These are phyloP conservation scores for Fusarium sarcochroum DNA, from an alignment of 2,329 filamentous ascomycete genomes.

Conservation along the genomic window DNA sequence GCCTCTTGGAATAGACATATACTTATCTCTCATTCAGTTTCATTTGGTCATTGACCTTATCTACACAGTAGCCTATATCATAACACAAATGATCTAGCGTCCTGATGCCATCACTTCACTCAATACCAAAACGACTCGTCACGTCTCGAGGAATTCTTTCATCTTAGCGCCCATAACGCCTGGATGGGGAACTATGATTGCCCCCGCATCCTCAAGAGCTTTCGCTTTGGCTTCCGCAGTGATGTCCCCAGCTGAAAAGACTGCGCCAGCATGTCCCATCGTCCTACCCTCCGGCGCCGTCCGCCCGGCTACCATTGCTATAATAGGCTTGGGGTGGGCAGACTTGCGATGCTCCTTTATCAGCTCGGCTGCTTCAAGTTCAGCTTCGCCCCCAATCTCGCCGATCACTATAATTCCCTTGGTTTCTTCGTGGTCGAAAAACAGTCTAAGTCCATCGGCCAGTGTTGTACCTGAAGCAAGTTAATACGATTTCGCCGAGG, in stretches of 20 bases:
- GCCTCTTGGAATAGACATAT: no score
- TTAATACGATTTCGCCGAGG: neutral
- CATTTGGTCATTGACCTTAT: no score
- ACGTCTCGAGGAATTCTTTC: constrained; percentile 50
- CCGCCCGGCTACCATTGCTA: constrained; percentile 76
- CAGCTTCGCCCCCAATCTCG: constrained; percentile 78
- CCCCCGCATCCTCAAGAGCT: constrained; percentile 55
- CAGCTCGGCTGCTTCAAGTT: constrained; percentile 79
- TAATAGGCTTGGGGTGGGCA: constrained; percentile 71
- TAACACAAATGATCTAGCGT: no score
- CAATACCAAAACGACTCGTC: neutral
- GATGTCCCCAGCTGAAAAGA: constrained; percentile 55
- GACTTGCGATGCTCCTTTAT: constrained; percentile 74
- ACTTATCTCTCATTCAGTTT: no score
- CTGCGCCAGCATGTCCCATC: constrained; percentile 82
- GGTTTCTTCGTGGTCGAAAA: constrained; percentile 77
- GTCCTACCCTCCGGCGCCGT: constrained; percentile 71
- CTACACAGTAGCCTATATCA: no score
- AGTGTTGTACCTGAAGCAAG: constrained; percentile 68
- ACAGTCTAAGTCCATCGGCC: constrained; percentile 76
- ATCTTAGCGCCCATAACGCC: constrained; percentile 56
- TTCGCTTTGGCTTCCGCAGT: constrained; percentile 53
- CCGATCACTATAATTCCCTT: constrained; percentile 80
- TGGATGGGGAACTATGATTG: constrained; percentile 56
- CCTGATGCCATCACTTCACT: no score